Percentiles rank a stretch among this genome's conserved stretches.
Conservation (phyloP, 257 asterid species). For the Nicotiana tomentosiformis region DNA sequence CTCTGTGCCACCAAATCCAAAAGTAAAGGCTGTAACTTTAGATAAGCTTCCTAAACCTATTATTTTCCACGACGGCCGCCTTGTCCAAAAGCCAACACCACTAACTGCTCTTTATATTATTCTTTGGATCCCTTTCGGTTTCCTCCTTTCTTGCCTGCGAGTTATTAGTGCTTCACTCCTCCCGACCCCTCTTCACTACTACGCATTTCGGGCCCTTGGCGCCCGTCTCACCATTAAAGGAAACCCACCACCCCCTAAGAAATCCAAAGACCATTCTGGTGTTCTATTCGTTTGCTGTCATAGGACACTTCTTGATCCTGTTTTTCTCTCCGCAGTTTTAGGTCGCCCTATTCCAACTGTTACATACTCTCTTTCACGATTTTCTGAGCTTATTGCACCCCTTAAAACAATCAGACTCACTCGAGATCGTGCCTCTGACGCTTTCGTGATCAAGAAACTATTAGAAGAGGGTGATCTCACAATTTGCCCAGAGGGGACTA, state of each 20-base stretch:
- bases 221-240: conserved; percentile 17
- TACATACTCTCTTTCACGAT: conserved; percentile 20
- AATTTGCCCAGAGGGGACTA: conserved; percentile 39
- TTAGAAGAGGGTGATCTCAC: conserved; percentile 10
- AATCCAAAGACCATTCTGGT: neutral
- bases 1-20: neutral
- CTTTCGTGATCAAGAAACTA: conserved; percentile 12
- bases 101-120: conserved; percentile 19
- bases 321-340: conserved; percentile 15
- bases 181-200: neutral
- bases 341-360: conserved; percentile 16
- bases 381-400: conserved; percentile 12
- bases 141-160: conserved; percentile 16
- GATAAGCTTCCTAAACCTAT: conserved; percentile 25
- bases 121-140: conserved; percentile 33
- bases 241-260: neutral
- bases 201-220: neutral
- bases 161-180: neutral
- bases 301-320: conserved; percentile 13
- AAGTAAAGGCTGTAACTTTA: neutral
- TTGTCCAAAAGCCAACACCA: conserved; percentile 31
- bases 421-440: conserved; percentile 16
- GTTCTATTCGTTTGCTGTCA: conserved; percentile 25
- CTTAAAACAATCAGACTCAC: conserved; percentile 15
- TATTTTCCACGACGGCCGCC: conserved; percentile 37